These are phyloP conservation scores for Phoma herbarum DNA, from an alignment of 2,329 filamentous ascomycete species.

Conservation along the genomic window DNA sequence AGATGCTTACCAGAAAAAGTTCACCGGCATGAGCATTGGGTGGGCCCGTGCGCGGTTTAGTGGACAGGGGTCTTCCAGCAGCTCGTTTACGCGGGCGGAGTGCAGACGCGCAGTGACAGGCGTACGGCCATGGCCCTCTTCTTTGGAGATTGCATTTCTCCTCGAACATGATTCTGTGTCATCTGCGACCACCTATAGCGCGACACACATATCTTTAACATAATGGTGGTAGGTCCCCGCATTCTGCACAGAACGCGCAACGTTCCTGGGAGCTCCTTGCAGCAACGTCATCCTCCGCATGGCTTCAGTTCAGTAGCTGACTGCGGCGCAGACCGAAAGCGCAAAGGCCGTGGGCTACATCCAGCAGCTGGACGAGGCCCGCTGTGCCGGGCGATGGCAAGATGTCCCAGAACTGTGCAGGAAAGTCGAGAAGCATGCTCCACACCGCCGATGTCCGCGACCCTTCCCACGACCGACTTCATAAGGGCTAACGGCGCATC, in stretches of 20 bases:
- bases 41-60: conserved; percentile 22
- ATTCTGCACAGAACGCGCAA: background rate
- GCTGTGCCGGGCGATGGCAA: conserved; percentile 88
- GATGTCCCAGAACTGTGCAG: conserved; percentile 87
- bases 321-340: conserved; percentile 59
- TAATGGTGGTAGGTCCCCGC: conserved; percentile 48
- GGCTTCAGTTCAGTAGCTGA: conserved; percentile 35
- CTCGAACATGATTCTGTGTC: conserved; percentile 44
- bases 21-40: conserved; percentile 31
- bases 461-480: conserved; percentile 18
- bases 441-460: conserved; percentile 79
- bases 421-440: conserved; percentile 94
- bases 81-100: conserved; percentile 21
- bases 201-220: conserved; percentile 42
- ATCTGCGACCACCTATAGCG: conserved; percentile 32
- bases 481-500: conserved; percentile 29
- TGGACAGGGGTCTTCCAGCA: conserved; percentile 32
- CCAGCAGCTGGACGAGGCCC: conserved; percentile 80
- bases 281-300: conserved; percentile 45
- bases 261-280: conserved; percentile 7
- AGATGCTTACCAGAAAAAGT: conserved; percentile 34
- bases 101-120: conserved; percentile 31
- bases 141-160: conserved; percentile 33
- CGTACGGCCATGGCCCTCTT: conserved; percentile 33
- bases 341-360: conserved; percentile 86